Evolutionary conservation across 106 monocot species (phyloP).

Genomic region (Dactylorhiza incarnata): DNA sequence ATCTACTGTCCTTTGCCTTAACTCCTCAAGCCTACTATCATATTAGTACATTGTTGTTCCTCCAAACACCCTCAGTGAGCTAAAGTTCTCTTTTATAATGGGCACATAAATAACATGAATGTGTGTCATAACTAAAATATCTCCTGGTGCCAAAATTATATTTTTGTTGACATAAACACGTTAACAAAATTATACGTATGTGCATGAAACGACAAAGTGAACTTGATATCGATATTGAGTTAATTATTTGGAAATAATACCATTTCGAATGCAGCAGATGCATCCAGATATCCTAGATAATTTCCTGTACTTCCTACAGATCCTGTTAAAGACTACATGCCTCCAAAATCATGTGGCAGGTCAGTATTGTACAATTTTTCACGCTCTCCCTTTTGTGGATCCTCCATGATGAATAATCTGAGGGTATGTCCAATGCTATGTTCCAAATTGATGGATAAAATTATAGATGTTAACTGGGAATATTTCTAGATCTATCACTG

Average conservation of each 20-base stretch:
- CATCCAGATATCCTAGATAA: constrained; percentile 11
- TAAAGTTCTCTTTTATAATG: too few relatives aligned
- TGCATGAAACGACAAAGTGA: too few relatives aligned
- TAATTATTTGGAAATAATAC: background rate
- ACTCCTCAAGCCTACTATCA: too few relatives aligned
- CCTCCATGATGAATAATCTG: background rate
- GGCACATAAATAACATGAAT: too few relatives aligned
- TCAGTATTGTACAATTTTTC: constrained; percentile 58
- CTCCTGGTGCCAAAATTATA: too few relatives aligned
- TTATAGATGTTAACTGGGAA: background rate
- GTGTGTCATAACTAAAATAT: too few relatives aligned
- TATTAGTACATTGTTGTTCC: too few relatives aligned
- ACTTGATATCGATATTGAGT: constrained; percentile 7
- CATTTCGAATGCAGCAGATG: background rate
- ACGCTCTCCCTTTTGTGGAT: constrained; percentile 62
- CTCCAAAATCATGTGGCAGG: constrained; percentile 41
- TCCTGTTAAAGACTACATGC: constrained; percentile 34
- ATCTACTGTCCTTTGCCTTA: too few relatives aligned
- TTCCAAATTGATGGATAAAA: background rate
- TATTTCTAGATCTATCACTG: too few relatives aligned
- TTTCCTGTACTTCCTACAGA: constrained; percentile 16
- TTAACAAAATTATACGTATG: too few relatives aligned
- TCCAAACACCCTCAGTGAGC: too few relatives aligned
- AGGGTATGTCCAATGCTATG: background rate
- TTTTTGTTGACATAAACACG: too few relatives aligned